Evolutionary conservation across 2,329 filamentous ascomycete genomes (phyloP), one percentile per base, ranked within the genome.

Genomic region (Rhynchosporium graminicola): DNA sequence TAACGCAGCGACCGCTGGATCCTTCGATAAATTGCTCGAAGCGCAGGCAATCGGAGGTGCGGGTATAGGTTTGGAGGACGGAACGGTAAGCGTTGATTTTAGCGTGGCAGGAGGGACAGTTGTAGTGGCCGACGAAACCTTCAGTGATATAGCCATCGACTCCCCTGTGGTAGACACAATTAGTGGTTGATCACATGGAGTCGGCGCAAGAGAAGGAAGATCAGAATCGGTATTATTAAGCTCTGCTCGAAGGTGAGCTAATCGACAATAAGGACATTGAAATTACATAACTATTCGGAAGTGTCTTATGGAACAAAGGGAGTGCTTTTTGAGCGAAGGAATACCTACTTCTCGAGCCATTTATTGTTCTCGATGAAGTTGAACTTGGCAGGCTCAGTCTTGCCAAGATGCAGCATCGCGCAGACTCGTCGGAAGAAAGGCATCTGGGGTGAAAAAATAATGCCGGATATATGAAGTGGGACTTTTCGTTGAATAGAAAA

Each of bases 41-140:
- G 20, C 59, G 59, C 3, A 61, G 52, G 59, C 40, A 38, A 36
- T 61, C 59, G n/a, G 42, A 56, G 2, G 29, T 50, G 33, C 31
- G 50, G 2, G 38, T 40, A 13, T 36, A 9, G 40, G 36, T 59
- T 40, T 51, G 33, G 33, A 52, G 46, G 33, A 61, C 45, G 42
- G 42, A 56, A 10, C 59, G 50, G 59, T 56, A 61, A 42, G 59
- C 59, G 12, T 55, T 45, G 52, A 61, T 56, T 15, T 57, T 48
- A 13, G 31, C 5, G 15, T 36, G 51, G 51, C 59, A 61, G 26
- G 31, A 15, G 20, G 43, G 50, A 31, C 59, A 61, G 36, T 20
- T 47, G 20, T 50, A 55, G 12, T 47, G 15, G 7, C 59, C 59
- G 26, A 48, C 51, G 51, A 56, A 61, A 12, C 59, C 59, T 42